Percentiles rank a stretch among this genome's conserved stretches.
Evolutionary conservation across 1,284 basidiomycete genomes (phyloP).

Genomic region (Moesziomyces antarcticus): DNA sequence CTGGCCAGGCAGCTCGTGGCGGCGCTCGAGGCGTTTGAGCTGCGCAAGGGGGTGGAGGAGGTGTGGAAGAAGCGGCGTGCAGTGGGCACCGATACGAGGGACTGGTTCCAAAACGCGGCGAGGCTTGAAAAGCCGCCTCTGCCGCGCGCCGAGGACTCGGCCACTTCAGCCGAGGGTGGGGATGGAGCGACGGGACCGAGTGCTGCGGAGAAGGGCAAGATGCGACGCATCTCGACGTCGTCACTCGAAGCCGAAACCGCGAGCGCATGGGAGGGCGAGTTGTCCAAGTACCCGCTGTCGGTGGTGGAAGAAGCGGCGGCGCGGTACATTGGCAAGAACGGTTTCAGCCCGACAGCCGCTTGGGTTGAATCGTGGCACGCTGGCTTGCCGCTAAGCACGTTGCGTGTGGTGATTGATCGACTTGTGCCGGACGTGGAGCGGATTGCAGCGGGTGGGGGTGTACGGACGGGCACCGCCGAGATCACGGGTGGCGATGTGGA

Average conservation of each 20-base stretch:
- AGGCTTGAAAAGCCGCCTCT: constrained; percentile 29
- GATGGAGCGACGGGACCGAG: not conserved
- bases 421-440: constrained; percentile 56
- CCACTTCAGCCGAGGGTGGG: not conserved
- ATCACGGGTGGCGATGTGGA: constrained; percentile 49
- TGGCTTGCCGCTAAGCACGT: constrained; percentile 44
- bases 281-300: constrained; percentile 25
- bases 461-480: constrained; percentile 13
- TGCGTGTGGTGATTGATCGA: constrained; percentile 35
- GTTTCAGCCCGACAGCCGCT: constrained; percentile 56
- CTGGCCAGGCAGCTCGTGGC: constrained; percentile 84
- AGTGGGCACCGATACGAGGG: constrained; percentile 21
- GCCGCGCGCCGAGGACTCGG: not conserved
- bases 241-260: constrained; percentile 5
- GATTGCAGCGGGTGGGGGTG: constrained; percentile 35
- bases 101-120: constrained; percentile 29
- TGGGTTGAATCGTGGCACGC: constrained; percentile 60
- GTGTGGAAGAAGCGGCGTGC: constrained; percentile 70
- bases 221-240: constrained; percentile 39
- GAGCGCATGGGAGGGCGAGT: constrained; percentile 15
- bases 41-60: constrained; percentile 83
- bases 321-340: constrained; percentile 53
- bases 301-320: constrained; percentile 35
- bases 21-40: constrained; percentile 86
- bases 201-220: constrained; percentile 39